Base-by-base conservation (phyloP, 306 rosid genomes). In the Vigna reflexopilosa region DNA sequence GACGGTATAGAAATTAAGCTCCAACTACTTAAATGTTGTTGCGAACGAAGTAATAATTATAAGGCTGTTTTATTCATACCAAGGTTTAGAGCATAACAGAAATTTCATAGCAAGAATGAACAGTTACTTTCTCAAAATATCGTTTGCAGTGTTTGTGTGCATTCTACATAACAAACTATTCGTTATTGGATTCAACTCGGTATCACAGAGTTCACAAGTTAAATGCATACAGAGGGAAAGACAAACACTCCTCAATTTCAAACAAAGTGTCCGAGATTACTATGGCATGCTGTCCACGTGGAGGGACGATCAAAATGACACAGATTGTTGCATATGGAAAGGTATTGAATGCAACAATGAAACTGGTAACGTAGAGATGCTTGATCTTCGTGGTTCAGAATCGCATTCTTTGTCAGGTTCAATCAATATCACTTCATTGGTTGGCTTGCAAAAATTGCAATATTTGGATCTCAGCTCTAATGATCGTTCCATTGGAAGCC, bases 271-370 rank as follows among this genome's bases (percentile, higher is more conserved):
- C 13, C 0, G 0, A 1, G 10, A 20, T 22, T 0, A 0, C 6
- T 9, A 0, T 38, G 80, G 63, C 62, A 34, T 56, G 16, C 24
- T 73, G 5, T 55, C 76, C 15, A 73, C 84, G 7, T 80, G 84
- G 84, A 65, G 15, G 1, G 2, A 16, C 0, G 19, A 45, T 9
- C 7, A 3, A 0, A 19, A 15, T 1, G 20, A 34, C 7, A 19
- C 44, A 4, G 32, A 80, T 54, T 80, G 80, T 11, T 80, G 80
- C 80, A 32, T 2, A 1, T 80, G 84, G 80, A 9, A 11, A 15
- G 55, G 84, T 15, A 6, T 80, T 44, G 3, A 10, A 8, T 80
- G 84, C 47, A 66, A 12, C 63, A 65, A 66, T 1, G 12, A 66
- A 80, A 80, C 63, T 0, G 64, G 75, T 56, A 75, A 45, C 12